These are phyloP conservation scores for Cynanchum wilfordii DNA, from an alignment of 257 asterid species.

Conservation along the genomic window DNA sequence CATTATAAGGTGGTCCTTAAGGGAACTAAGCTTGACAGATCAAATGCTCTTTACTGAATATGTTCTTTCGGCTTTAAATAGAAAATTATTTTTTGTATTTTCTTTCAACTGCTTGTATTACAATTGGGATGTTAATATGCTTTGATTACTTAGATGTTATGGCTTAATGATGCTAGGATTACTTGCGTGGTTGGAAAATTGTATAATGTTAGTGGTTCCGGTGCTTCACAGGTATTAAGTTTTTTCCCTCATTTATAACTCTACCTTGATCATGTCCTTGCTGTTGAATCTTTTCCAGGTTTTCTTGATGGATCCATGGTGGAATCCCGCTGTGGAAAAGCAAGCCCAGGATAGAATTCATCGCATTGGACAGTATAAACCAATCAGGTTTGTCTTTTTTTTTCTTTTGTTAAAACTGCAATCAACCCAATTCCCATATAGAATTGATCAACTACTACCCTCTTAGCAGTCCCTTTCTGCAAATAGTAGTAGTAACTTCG, in stretches of 20 bases:
- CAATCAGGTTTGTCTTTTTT: slow-evolving; percentile 50
- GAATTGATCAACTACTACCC: not conserved
- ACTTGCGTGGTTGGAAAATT: not conserved
- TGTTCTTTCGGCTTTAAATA: not conserved
- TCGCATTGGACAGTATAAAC: slow-evolving; percentile 89
- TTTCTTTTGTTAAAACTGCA: not conserved
- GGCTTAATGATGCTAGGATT: not conserved
- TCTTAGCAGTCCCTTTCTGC: not conserved
- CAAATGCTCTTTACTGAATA: not conserved
- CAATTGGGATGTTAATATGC: not conserved
- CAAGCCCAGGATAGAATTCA: slow-evolving; percentile 98
- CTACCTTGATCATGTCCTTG: slow-evolving; percentile 9
- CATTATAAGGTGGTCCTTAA: not conserved
- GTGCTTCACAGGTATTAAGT: too few species aligned
- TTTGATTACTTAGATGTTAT: not conserved
- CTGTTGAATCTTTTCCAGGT: slow-evolving; percentile 45
- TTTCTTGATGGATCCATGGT: slow-evolving; percentile 98
- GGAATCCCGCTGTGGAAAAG: slow-evolving; percentile 97
- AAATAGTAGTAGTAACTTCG: not conserved
- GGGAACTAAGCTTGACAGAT: not conserved
- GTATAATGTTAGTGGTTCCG: not conserved
- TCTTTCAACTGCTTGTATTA: not conserved
- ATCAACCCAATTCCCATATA: not conserved
- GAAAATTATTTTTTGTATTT: not conserved
- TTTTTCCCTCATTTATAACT: not conserved